These are phyloP conservation scores for Cryphonectria nitschkei DNA, from an alignment of 2,329 filamentous ascomycete species.

Conservation along the genomic window DNA sequence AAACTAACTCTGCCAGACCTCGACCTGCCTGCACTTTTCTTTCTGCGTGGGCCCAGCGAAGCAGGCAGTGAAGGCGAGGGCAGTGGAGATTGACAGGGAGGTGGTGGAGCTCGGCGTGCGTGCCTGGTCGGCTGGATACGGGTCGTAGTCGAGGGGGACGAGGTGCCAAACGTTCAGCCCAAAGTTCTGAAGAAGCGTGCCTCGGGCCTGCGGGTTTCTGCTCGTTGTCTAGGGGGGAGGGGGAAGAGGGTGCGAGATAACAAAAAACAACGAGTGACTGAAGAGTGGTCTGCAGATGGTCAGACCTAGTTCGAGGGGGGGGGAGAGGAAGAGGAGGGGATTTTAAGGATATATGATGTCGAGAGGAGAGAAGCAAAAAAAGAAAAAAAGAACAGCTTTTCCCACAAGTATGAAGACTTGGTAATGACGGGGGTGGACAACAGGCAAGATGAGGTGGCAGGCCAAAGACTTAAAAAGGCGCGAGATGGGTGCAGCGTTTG, in stretches of 20 bases:
- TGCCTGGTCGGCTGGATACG: slow-evolving; percentile 17
- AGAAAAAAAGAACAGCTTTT: slow-evolving; percentile 3
- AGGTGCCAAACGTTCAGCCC: background rate
- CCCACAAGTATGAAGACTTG: slow-evolving; percentile 2
- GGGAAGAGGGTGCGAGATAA: background rate
- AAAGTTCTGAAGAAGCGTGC: slow-evolving; percentile 21
- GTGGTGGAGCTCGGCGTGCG: slow-evolving; percentile 21
- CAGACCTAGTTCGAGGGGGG: background rate
- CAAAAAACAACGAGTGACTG: slow-evolving; percentile 4
- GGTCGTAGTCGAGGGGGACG: slow-evolving; percentile 8
- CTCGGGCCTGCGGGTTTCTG: slow-evolving; percentile 24
- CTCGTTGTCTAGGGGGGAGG: background rate
- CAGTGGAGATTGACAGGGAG: slow-evolving; percentile 20
- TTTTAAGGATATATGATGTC: background rate
- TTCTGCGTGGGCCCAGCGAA: slow-evolving; percentile 15
- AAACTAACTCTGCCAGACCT: slow-evolving; percentile 3
- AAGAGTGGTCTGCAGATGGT: background rate
- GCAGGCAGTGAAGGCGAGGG: slow-evolving; percentile 20
- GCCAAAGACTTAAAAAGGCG: slow-evolving; percentile 9
- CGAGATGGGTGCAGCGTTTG: background rate
- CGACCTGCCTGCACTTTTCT: slow-evolving; percentile 9
- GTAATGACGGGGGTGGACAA: background rate
- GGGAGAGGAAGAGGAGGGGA: background rate
- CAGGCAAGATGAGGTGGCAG: slow-evolving; percentile 13
- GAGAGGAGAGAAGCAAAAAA: background rate